Base-by-base conservation (phyloP, 2,329 filamentous ascomycete species). In the Cercospora zeae-maydis region DNA sequence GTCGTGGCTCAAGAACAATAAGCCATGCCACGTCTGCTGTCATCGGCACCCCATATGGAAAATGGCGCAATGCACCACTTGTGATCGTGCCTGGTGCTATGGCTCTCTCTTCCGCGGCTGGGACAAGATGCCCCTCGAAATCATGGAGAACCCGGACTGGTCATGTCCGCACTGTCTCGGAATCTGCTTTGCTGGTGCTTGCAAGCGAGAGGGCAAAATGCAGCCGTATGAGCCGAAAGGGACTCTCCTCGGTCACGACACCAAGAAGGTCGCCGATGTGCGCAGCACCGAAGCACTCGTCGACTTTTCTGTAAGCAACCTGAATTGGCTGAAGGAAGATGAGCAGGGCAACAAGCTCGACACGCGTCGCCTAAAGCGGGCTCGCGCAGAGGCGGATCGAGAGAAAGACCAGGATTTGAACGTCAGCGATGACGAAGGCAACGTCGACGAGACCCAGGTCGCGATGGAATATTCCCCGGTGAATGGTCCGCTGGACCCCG, bases 41-140 rank as follows among this genome's bases (percentile, higher is more conserved):
- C 86, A 91, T 72, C 85, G 87, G 47, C 91, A 97, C 71, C 88
- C 90, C 57, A 86, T 83, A 19, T 97, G 96, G 85, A 93, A 92
- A 71, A 86, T 96, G 66, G 91, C 91, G 2, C 84, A 86, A 57
- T 99, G 95, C 76, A 87, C 86, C 0, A 84, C 83, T 8, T 98
- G 95, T 72, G 81, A 83, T 11, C 82, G 90, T 60, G 86, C 85
- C 0, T 99, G 96, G 74, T 98, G 95, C 75, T 99, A 96, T 73
- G 93, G 93, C n/a, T 89, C 89, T 14, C 82, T 99, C 1, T 98
- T 92, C 77, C 84, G 95, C 60, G 93, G 91, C 0, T 96, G 96
- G 72, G 93, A 98, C 74, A 85, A 92, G 74, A 89, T 92, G 84
- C 95, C 95, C 0, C 86, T 93, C 70, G 82, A 86, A 19, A 86